Percentiles rank a stretch among this genome's conserved stretches.
Evolutionary conservation across 1,139 yeast species (phyloP).

Genomic region (Magnusiomyces magnusii): DNA sequence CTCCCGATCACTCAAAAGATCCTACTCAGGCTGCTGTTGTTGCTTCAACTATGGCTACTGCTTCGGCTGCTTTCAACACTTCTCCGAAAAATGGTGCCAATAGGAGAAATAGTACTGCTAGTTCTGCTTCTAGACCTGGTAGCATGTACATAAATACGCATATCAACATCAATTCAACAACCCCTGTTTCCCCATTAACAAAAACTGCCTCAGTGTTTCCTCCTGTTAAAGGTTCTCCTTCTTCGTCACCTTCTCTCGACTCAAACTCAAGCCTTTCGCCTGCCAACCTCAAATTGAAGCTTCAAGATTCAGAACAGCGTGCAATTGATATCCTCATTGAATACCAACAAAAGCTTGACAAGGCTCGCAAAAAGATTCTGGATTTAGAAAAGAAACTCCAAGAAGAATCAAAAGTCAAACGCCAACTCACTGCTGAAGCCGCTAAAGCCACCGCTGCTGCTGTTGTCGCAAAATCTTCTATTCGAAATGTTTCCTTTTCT

Average conservation of each 20-base stretch:
- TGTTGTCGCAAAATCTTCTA: conserved; percentile 2
- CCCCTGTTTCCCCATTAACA: not conserved
- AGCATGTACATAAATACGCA: not conserved
- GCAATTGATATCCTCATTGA: conserved; percentile 24
- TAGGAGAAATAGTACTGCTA: not conserved
- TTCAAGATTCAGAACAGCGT: conserved; percentile 26
- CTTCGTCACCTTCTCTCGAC: not conserved
- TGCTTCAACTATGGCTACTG: not conserved
- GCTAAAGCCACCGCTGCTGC: conserved; percentile 4
- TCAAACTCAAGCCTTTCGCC: conserved; percentile 4
- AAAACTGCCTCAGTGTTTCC: not conserved
- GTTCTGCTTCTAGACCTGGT: not conserved
- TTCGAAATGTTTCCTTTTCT: not conserved
- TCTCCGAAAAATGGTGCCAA: not conserved
- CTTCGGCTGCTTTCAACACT: not conserved
- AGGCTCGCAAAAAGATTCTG: conserved; percentile 23
- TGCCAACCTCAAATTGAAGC: conserved; percentile 19
- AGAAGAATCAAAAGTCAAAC: conserved; percentile 17
- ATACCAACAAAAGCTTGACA: conserved; percentile 28
- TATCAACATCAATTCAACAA: not conserved
- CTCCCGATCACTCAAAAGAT: not conserved
- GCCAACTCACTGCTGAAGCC: conserved; percentile 5
- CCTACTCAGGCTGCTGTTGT: not conserved
- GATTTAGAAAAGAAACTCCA: conserved; percentile 23
- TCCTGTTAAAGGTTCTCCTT: not conserved